Conservation (phyloP, 495 filamentous ascomycete genomes). For the Trichoderma parareesei region DNA sequence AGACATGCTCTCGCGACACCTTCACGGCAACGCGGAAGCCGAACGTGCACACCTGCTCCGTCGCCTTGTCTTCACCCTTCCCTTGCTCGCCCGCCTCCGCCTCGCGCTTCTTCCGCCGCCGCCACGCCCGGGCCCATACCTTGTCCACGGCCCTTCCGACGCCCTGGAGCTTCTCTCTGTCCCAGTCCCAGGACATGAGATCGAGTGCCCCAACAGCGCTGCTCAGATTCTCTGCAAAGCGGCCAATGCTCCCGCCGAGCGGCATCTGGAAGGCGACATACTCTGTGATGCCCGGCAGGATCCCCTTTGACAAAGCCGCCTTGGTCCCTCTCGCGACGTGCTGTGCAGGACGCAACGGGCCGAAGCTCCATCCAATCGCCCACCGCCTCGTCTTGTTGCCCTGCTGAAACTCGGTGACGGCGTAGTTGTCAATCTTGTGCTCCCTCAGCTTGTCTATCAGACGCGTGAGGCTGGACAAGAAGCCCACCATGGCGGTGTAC, state of each 20-base stretch:
- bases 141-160: conserved; percentile 33
- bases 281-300: conserved; percentile 51
- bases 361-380: conserved; percentile 84
- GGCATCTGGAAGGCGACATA: conserved; percentile 15
- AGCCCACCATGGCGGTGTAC: conserved; percentile 91
- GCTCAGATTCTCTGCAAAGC: conserved; percentile 16
- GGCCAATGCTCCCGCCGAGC: conserved; percentile 12
- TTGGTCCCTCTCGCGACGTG: conserved; percentile 48
- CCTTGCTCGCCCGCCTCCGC: too few relatives aligned
- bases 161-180: conserved; percentile 22
- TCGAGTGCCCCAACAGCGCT: conserved; percentile 45
- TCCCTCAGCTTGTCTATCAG: conserved; percentile 55
- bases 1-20: conserved; percentile 10
- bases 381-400: conserved; percentile 76
- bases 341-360: conserved; percentile 55
- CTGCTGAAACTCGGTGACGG: conserved; percentile 72
- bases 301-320: conserved; percentile 46
- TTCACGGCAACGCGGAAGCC: conserved; percentile 36
- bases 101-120: conserved; percentile 24
- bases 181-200: conserved; percentile 42
- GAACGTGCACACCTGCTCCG: conserved; percentile 24
- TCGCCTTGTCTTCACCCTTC: conserved; percentile 32
- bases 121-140: conserved; percentile 45
- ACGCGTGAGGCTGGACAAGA: conserved; percentile 58
- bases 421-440: conserved; percentile 64